phyloP scores from a whole-genome alignment of 2,329 filamentous ascomycete genomes.

The Beauveria caledonica region DNA sequence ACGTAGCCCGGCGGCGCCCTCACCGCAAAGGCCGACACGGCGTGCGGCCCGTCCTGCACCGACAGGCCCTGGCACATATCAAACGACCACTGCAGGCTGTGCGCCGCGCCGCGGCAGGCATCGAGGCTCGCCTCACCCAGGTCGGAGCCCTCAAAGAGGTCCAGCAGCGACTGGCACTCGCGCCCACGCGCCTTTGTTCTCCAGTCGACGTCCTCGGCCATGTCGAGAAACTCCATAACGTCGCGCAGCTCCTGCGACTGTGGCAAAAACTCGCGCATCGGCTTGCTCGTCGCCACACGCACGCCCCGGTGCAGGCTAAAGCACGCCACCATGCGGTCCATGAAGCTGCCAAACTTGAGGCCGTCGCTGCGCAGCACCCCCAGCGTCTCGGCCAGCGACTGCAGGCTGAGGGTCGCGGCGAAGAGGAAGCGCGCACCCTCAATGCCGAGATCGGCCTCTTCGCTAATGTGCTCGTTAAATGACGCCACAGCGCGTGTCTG shows the following conservation, averaged over 20 bases:
- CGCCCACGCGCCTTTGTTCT: slow-evolving; percentile 13
- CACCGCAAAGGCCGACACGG: slow-evolving; percentile 25
- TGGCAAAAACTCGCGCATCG: slow-evolving; percentile 27
- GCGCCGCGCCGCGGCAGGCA: slow-evolving; percentile 23
- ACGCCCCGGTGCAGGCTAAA: slow-evolving; percentile 36
- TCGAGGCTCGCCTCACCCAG: slow-evolving; percentile 20
- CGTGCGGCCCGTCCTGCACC: slow-evolving; percentile 19
- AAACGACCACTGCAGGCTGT: slow-evolving; percentile 27
- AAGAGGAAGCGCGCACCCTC: slow-evolving; percentile 9
- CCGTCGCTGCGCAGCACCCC: slow-evolving; percentile 23
- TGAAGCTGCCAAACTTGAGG: slow-evolving; percentile 28
- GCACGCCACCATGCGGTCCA: slow-evolving; percentile 34
- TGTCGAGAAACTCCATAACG: slow-evolving; percentile 16
- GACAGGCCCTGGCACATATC: slow-evolving; percentile 22
- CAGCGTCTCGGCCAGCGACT: slow-evolving; percentile 11
- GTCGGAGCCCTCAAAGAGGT: slow-evolving; percentile 25
- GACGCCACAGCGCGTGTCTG: slow-evolving; percentile 24
- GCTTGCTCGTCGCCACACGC: slow-evolving; percentile 24
- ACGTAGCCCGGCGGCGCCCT: slow-evolving; percentile 25
- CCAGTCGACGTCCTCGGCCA: slow-evolving; percentile 15
- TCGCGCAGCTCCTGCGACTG: slow-evolving; percentile 26
- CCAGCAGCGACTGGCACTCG: slow-evolving; percentile 21
- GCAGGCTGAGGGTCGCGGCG: slow-evolving; percentile 10
- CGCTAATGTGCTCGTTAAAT: slow-evolving; percentile 17
- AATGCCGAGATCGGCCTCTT: slow-evolving; percentile 7